Conservation (phyloP, 129 eudicot genomes). For the Apium graveolens region DNA sequence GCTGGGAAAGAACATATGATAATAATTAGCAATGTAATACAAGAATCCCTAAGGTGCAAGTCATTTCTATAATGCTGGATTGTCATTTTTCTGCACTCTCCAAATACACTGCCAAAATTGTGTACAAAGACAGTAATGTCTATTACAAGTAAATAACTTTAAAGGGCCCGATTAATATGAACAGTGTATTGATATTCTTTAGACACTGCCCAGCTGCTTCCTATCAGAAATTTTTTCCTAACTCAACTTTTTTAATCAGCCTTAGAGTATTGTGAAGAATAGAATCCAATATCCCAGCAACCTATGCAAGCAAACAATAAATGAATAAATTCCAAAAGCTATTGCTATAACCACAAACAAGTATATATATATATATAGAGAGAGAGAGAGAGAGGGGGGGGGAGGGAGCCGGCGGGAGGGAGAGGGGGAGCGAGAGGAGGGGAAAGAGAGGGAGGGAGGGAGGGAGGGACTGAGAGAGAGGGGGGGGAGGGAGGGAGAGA, state of each 20-base stretch:
- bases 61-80: background rate
- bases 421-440: too few species aligned
- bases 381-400: too few species aligned
- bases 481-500: too few species aligned
- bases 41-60: background rate
- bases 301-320: conserved; percentile 33
- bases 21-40: too few species aligned
- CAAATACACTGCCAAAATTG: conserved; percentile 6
- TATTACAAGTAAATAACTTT: background rate
- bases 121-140: background rate
- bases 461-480: too few species aligned
- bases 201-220: conserved; percentile 10
- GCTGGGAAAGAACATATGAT: too few species aligned
- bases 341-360: background rate
- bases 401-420: too few species aligned
- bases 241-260: conserved; percentile 77
- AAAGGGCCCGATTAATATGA: conserved; percentile 4
- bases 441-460: too few species aligned
- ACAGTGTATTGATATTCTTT: background rate
- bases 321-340: background rate
- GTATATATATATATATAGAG: background rate
- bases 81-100: background rate
- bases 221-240: conserved; percentile 74
- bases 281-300: conserved; percentile 94
- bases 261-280: conserved; percentile 77